phyloP scores from a whole-genome alignment of 805 yeast species.

The Debaryomyces prosopidis region DNA sequence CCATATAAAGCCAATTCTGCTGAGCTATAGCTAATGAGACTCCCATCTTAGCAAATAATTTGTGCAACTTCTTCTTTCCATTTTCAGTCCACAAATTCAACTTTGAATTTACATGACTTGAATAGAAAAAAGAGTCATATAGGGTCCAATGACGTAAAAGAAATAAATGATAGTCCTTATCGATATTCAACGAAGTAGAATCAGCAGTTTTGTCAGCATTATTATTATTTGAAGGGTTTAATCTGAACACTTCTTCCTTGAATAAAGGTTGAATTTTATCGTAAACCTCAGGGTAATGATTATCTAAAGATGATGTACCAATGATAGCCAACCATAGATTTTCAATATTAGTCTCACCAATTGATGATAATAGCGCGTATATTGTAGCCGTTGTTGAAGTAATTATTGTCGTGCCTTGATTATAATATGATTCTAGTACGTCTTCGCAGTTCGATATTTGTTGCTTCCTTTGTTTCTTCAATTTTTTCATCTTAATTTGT shows the following conservation, averaged over 20 bases:
- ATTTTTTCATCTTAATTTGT: slow-evolving; percentile 24
- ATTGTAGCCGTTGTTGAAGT: slow-evolving; percentile 77
- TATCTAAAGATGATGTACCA: slow-evolving; percentile 82
- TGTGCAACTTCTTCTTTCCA: slow-evolving; percentile 82
- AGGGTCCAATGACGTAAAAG: slow-evolving; percentile 90
- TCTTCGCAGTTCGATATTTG: slow-evolving; percentile 50
- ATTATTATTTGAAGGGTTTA: slow-evolving; percentile 42
- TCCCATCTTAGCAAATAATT: slow-evolving; percentile 96
- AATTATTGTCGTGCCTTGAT: slow-evolving; percentile 75
- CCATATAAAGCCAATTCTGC: slow-evolving; percentile 92
- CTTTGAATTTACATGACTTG: slow-evolving; percentile 89
- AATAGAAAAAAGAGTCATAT: slow-evolving; percentile 86
- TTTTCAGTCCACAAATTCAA: slow-evolving; percentile 87
- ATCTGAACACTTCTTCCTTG: slow-evolving; percentile 79
- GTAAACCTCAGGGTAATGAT: slow-evolving; percentile 72
- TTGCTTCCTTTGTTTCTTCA: slow-evolving; percentile 40
- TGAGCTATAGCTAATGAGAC: slow-evolving; percentile 84
- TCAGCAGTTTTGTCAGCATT: slow-evolving; percentile 37
- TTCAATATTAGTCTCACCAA: slow-evolving; percentile 77
- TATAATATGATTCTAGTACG: slow-evolving; percentile 71
- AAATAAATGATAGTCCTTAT: slow-evolving; percentile 83
- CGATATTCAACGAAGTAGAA: slow-evolving; percentile 56
- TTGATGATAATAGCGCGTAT: slow-evolving; percentile 73
- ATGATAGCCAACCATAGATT: slow-evolving; percentile 84
- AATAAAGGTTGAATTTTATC: slow-evolving; percentile 69